Base-by-base conservation (phyloP, 805 yeast species). In the Scheffersomyces coipomensis region DNA sequence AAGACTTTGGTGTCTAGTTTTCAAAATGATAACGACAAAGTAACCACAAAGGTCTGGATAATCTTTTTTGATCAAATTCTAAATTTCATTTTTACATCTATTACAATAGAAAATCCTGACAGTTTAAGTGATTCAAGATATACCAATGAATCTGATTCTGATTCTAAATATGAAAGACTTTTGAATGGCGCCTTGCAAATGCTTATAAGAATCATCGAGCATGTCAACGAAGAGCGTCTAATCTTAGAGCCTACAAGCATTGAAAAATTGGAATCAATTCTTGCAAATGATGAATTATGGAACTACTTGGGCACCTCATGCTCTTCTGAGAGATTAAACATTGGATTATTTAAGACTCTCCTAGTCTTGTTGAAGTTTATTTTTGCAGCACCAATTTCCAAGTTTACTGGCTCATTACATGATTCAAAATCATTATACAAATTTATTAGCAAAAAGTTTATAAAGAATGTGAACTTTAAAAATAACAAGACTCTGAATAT, bases 111-210 rank as follows among this genome's bases (percentile, higher is more conserved):
- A 55, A 66, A 78, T 2, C 73, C 72, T 3, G 79, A 75, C 12
- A 75, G 88, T 0, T 58, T 90, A 16, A 80, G 90, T 2, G 97
- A 90, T 51, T 85, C 82, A 52, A 68, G 96, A 39, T 80, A 78
- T 48, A 75, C 81, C 15, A 73, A 79, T 3, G 74, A 73, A 35
- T 86, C 81, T 33, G 95, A 88, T 43, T 73, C 86, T 0, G 66
- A 67, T 21, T 61, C 79, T 15, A 87, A 86, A 55, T 86, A 80
- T 52, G 67, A 71, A 21, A 65, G 95, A 42, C 71, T 83, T 2
- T 52, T 79, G 12, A 68, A 71, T 26, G 65, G 80, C 5, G 62
- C 81, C 1, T 48, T 85, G 6, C 62, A 62, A 32, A 61, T 83
- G 57, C 51, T 82, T n/a, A 64, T 60, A 15, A 66, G 59, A 32